phyloP scores from a whole-genome alignment of 2,329 filamentous ascomycete genomes.

The Emergomyces orientalis region DNA sequence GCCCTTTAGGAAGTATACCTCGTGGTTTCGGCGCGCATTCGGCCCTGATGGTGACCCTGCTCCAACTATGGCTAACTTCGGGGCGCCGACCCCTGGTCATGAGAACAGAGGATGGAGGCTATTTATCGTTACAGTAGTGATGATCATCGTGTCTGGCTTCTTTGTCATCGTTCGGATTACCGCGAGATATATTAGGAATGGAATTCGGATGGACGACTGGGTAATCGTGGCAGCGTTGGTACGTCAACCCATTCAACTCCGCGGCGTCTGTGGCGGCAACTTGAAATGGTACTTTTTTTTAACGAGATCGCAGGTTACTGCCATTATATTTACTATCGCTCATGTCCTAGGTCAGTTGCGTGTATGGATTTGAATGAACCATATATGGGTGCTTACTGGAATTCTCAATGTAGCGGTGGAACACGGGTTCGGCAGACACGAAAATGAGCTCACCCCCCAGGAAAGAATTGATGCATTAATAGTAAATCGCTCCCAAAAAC shows the following conservation, averaged over 20 bases:
- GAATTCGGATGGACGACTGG: neutral
- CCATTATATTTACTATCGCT: neutral
- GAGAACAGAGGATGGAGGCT: neutral
- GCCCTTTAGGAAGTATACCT: neutral
- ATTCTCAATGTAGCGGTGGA: neutral
- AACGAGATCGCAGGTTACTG: neutral
- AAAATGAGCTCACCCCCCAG: neutral
- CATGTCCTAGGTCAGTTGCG: neutral
- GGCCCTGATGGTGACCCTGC: neutral
- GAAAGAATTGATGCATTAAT: neutral
- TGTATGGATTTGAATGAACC: neutral
- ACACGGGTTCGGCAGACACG: neutral
- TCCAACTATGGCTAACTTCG: neutral
- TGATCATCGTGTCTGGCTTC: neutral
- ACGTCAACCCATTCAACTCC: neutral
- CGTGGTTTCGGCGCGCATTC: neutral
- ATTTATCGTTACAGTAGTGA: neutral
- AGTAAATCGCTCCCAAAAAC: neutral
- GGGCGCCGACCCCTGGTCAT: conserved; percentile 26
- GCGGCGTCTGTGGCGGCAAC: neutral
- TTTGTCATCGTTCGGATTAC: neutral
- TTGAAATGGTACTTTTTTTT: neutral
- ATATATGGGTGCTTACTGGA: neutral
- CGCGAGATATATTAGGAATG: neutral
- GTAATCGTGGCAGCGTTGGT: neutral